Percentiles rank a stretch among this genome's conserved stretches.
phyloP scores from a whole-genome alignment of 23 red algal genomes.

The Chondrus crispus region DNA sequence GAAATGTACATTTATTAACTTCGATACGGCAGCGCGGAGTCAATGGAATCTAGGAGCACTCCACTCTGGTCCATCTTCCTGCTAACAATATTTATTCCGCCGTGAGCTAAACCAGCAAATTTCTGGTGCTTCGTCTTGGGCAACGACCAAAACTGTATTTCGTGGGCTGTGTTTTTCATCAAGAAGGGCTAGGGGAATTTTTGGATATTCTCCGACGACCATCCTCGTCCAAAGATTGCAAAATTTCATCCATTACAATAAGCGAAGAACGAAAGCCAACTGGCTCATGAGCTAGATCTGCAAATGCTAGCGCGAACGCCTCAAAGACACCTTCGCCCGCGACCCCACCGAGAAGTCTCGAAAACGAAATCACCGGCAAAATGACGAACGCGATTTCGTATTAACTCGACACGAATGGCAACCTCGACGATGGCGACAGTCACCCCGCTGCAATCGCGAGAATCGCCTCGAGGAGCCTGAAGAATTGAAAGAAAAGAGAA shows the following conservation, averaged over 20 bases:
- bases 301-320: conserved; percentile 71
- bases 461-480: too few species aligned
- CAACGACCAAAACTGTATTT: conserved; percentile 72
- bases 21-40: background rate
- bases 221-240: conserved; percentile 75
- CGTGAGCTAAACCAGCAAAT: conserved; percentile 52
- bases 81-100: conserved; percentile 40
- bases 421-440: too few species aligned
- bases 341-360: too few species aligned
- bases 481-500: too few species aligned
- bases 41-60: background rate
- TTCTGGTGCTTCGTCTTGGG: conserved; percentile 65
- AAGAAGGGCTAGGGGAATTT: conserved; percentile 5
- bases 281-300: conserved; percentile 53
- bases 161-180: background rate
- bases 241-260: conserved; percentile 81
- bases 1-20: background rate
- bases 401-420: too few species aligned
- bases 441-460: too few species aligned
- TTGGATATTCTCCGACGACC: conserved; percentile 56
- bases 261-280: conserved; percentile 66
- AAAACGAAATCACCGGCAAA: too few species aligned
- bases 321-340: too few species aligned
- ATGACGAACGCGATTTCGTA: too few species aligned
- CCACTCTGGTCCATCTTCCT: conserved; percentile 11